These are phyloP conservation scores for Eucalyptus caleyi DNA, from an alignment of 345 rosid genomes.

Conservation along the genomic window DNA sequence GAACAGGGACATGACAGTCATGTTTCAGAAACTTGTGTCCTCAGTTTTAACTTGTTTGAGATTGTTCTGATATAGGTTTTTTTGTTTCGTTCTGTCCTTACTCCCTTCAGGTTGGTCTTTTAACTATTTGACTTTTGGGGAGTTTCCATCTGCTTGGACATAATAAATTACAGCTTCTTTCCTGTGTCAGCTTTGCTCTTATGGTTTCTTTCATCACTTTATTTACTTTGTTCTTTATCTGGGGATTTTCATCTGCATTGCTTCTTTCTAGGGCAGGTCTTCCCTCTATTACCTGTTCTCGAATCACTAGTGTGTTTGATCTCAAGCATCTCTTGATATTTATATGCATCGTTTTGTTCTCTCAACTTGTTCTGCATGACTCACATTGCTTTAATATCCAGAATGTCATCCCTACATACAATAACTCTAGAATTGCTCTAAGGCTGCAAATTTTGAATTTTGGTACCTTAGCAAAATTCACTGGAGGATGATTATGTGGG, in stretches of 20 bases:
- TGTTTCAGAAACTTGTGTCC: neutral
- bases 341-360: neutral
- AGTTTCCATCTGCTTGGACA: neutral
- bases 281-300: neutral
- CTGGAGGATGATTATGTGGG: neutral
- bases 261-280: neutral
- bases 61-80: neutral
- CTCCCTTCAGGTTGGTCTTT: neutral
- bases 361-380: neutral
- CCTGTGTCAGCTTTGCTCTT: neutral
- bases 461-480: neutral
- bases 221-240: neutral
- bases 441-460: neutral
- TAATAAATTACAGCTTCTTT: neutral
- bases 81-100: neutral
- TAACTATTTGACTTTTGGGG: neutral
- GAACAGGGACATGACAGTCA: neutral
- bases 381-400: neutral
- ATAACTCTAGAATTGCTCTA: neutral
- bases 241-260: neutral
- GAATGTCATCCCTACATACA: neutral
- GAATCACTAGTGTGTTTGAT: neutral
- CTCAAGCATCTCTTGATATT: neutral
- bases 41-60: neutral
- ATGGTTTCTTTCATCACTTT: neutral